Percentiles rank a stretch among this genome's conserved stretches.
Evolutionary conservation across 768 basidiomycete species (phyloP).

Genomic region (Mrakia hoshinonis): DNA sequence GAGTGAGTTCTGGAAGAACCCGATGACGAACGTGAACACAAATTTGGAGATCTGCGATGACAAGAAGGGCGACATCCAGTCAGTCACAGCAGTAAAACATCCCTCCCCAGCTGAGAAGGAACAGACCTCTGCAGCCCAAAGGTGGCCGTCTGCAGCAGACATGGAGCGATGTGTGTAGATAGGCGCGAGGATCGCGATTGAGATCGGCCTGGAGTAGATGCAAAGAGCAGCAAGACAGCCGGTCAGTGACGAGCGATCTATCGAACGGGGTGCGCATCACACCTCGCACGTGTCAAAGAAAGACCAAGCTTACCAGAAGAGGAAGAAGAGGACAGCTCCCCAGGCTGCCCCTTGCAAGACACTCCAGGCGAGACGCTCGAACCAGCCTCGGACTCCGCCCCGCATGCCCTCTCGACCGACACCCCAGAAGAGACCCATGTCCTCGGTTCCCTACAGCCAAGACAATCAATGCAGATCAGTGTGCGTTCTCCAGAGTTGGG

Average conservation of each 20-base stretch:
- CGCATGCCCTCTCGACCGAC: constrained; percentile 1
- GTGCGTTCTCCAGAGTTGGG: not conserved
- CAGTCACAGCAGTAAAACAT: not conserved
- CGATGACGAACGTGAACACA: constrained; percentile 29
- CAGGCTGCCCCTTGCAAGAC: constrained; percentile 22
- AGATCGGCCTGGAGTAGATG: constrained; percentile 18
- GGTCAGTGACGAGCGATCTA: too few species aligned
- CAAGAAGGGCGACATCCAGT: too few species aligned
- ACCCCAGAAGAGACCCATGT: constrained; percentile 17
- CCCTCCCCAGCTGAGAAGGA: too few species aligned
- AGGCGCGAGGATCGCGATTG: constrained; percentile 28
- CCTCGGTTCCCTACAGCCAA: constrained; percentile 14
- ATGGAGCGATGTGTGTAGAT: constrained; percentile 25
- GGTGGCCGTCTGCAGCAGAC: constrained; percentile 22
- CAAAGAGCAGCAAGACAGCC: not conserved
- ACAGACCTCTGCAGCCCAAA: constrained; percentile 22
- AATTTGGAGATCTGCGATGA: constrained; percentile 17
- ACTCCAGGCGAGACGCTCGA: constrained; percentile 7
- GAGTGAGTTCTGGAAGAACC: constrained; percentile 24
- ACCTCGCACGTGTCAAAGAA: not conserved
- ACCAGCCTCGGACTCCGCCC: constrained; percentile 10
- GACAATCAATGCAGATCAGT: constrained; percentile 1
- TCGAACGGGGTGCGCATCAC: not conserved
- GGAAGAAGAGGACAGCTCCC: constrained; percentile 27
- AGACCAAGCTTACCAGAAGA: constrained; percentile 22